Percentiles rank a stretch among this genome's conserved stretches.
Evolutionary conservation across 2,329 filamentous ascomycete species (phyloP).

Genomic region (Botrytis cinerea): DNA sequence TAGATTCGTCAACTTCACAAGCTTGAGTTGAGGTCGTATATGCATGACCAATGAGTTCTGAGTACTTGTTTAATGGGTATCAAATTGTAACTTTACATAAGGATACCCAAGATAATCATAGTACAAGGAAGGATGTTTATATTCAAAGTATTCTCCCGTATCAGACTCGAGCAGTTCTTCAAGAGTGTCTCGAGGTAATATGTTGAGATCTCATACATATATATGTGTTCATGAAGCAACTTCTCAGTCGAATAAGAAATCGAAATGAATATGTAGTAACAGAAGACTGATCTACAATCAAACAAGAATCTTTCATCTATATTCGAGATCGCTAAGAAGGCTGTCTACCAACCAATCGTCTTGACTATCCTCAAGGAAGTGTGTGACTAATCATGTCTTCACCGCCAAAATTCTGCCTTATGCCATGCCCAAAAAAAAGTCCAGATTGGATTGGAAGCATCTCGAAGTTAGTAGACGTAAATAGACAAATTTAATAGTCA

Average conservation of each 20-base stretch:
- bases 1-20: background rate
- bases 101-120: background rate
- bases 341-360: background rate
- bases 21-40: background rate
- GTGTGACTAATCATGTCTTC: background rate
- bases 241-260: background rate
- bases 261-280: background rate
- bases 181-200: background rate
- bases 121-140: background rate
- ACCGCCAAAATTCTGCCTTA: slow-evolving; percentile 9
- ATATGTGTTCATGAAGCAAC: background rate
- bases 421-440: slow-evolving; percentile 5
- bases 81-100: background rate
- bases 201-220: background rate
- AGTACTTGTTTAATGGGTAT: background rate
- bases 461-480: slow-evolving; percentile 13
- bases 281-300: background rate
- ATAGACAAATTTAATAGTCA: background rate
- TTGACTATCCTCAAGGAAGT: no score
- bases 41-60: background rate
- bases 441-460: slow-evolving; percentile 10
- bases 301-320: background rate
- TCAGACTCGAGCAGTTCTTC: background rate
- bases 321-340: background rate
- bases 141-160: background rate